A percentile compares a stretch with the other conserved stretches of the same genome.
These are phyloP conservation scores for Dichotomopilus funicola DNA, from an alignment of 2,329 filamentous ascomycete genomes.

Conservation along the genomic window DNA sequence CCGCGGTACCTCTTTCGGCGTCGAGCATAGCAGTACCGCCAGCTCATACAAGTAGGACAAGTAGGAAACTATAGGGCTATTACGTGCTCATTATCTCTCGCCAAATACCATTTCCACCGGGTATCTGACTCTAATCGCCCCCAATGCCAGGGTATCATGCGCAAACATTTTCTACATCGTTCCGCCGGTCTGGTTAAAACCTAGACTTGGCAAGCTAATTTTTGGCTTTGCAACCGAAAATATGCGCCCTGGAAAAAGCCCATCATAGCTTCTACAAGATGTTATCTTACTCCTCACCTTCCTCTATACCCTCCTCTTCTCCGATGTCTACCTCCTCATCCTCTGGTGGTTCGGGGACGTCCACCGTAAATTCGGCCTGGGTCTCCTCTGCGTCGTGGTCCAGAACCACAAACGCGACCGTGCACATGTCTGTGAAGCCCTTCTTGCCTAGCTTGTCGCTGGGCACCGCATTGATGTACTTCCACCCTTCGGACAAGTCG, in stretches of 20 bases:
- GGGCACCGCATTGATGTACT: conserved; percentile 34
- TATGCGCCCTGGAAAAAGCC: background rate
- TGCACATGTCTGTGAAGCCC: conserved; percentile 41
- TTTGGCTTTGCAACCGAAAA: background rate
- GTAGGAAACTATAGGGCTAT: too few relatives aligned
- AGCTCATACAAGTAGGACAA: too few relatives aligned
- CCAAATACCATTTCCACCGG: too few relatives aligned
- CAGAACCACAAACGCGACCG: conserved; percentile 45
- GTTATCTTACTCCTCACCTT: conserved; percentile 18
- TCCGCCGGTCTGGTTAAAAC: background rate
- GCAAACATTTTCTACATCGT: too few relatives aligned
- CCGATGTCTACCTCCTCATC: background rate
- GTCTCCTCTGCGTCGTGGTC: conserved; percentile 34
- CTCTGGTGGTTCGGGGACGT: conserved; percentile 35
- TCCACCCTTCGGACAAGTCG: conserved; percentile 46
- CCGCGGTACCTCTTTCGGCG: too few relatives aligned
- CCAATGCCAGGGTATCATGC: too few relatives aligned
- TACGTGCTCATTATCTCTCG: too few relatives aligned
- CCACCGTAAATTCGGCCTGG: conserved; percentile 33
- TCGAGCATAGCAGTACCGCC: too few relatives aligned
- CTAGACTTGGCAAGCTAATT: background rate
- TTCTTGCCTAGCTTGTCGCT: conserved; percentile 36
- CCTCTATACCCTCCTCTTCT: conserved; percentile 30
- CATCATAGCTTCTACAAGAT: background rate
- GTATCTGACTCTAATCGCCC: too few relatives aligned